Base-by-base conservation (phyloP, 192 early-diverging fungal genomes). In the Oehlia diaphana region DNA sequence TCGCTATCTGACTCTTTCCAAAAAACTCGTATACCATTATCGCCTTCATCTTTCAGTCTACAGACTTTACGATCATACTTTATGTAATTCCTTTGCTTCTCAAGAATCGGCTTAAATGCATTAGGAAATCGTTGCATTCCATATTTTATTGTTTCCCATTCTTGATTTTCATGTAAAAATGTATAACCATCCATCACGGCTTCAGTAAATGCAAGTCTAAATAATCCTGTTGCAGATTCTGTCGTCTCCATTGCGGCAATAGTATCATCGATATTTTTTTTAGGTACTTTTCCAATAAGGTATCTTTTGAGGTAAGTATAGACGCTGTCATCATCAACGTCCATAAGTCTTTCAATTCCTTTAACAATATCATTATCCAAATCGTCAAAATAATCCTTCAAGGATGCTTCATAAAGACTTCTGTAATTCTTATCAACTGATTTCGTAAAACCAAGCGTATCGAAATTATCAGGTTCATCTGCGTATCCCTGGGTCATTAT, bases 101-200 rank as follows among this genome's bases (percentile, higher is more conserved):
- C 78, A n/a, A 83, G 23, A 2, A 65, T 19, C 50, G 72, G 78
- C 1, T 12, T 26, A 26, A 84, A 84, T 5, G 83, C 83, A 28
- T 84, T 23, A 42, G 83, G 64, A 21, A 83, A 73, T 62, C 83
- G 82, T 37, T 79, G 68, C 47, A 84, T 50, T 23, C 83, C 83
- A 3, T 82, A 67, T 44, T 84, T 70, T 16, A 84, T 78, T 0
- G 82, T 66, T 23, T 69, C 67, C 82, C 82, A 70, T 35, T 35
- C 33, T 71, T 9, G 70, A 49, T 79, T 71, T 0, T 33, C 9
- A 42, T 26, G 63, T 1, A 42, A 4, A 66, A 78, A 78, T 21
- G 62, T 81, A 66, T 77, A 83, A n/a, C 14, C 35, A 35, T 77
- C 76, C 0, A 77, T 63, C 3, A 68, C 61, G 0, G 64, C 13